Base-by-base conservation (phyloP, 441 rosid species). In the Pelargonium australe region DNA sequence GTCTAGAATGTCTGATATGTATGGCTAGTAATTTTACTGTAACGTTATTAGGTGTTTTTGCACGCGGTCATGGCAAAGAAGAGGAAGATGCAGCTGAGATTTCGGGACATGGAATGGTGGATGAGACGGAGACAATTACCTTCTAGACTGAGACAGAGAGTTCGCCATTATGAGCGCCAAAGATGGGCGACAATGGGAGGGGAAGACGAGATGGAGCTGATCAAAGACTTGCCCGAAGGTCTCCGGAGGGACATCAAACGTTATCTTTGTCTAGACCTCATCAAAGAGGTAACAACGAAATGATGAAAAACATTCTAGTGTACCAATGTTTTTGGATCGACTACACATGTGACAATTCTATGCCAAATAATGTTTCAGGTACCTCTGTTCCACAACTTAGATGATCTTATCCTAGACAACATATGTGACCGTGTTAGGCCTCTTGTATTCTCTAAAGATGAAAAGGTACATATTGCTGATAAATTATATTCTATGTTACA, bases 61-160 rank as follows among this genome's bases (percentile, higher is more conserved):
- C 86, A 85, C 23, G 86, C 86, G 0, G 87, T 86, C 66, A 85
- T 88, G 89, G 90, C 89, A 0, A 86, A 79, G 78, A 88, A 81
- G 84, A 77, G 79, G 53, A 83, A 86, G 75, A 76, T 81, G 83
- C 87, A 86, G 78, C 83, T 86, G 67, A 80, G 88, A 72, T 80
- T 83, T 72, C 65, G 86, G 73, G 90, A 88, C 66, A 83, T 88
- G 80, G 90, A 85, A 60, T 85, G 94, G 94, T 88, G 90, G 94
- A 88, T 88, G 94, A 82, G 76, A 60, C 72, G 91, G 53, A 79
- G 91, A 67, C 90, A 85, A 71, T 67, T 88, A 49, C 89, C 89
- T 0, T 83, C 91, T 0, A 72, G 75, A 20, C 72, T 88, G 66
- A 81, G 89, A 55, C 85, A 80, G 11, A 81, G 94, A 75, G 90